These are phyloP conservation scores for Bjerkandera adusta DNA, from an alignment of 1,284 basidiomycete species.

Conservation along the genomic window DNA sequence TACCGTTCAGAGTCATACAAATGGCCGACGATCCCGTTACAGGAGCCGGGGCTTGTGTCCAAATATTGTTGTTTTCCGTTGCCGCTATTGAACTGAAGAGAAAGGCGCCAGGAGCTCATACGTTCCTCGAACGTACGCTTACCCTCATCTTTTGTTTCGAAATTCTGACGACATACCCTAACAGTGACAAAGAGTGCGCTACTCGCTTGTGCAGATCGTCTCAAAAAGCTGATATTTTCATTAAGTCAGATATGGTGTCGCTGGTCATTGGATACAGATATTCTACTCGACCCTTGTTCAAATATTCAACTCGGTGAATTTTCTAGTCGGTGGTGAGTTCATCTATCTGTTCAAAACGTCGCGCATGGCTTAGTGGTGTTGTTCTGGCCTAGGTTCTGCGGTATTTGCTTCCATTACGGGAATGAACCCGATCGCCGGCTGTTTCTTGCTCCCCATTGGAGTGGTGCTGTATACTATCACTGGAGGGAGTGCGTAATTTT, in stretches of 20 bases:
- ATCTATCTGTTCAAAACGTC: background rate
- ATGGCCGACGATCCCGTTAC: background rate
- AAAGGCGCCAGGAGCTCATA: conserved; percentile 23
- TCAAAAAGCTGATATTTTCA: too few species aligned
- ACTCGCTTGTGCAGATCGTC: background rate
- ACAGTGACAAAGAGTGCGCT: conserved; percentile 9
- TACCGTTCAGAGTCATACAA: too few species aligned
- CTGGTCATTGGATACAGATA: conserved; percentile 12
- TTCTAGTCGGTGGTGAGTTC: conserved; percentile 9
- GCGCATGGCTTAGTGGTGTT: too few species aligned
- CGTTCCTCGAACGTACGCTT: conserved; percentile 22
- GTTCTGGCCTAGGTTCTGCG: conserved; percentile 30
- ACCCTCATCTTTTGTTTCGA: too few species aligned
- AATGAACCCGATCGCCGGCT: conserved; percentile 37
- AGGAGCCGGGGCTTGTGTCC: conserved; percentile 24
- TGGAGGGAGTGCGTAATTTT: conserved; percentile 18
- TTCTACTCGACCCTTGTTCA: conserved; percentile 11
- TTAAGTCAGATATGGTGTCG: conserved; percentile 11
- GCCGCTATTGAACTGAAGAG: conserved; percentile 29
- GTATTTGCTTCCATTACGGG: conserved; percentile 45
- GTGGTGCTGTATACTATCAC: conserved; percentile 19
- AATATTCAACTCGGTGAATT: conserved; percentile 11
- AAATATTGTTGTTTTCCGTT: conserved; percentile 45
- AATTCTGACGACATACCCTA: conserved; percentile 33
- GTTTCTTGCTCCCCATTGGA: conserved; percentile 20